Base-by-base conservation (phyloP, 2,329 filamentous ascomycete species). In the Xylariaceae sp. region DNA sequence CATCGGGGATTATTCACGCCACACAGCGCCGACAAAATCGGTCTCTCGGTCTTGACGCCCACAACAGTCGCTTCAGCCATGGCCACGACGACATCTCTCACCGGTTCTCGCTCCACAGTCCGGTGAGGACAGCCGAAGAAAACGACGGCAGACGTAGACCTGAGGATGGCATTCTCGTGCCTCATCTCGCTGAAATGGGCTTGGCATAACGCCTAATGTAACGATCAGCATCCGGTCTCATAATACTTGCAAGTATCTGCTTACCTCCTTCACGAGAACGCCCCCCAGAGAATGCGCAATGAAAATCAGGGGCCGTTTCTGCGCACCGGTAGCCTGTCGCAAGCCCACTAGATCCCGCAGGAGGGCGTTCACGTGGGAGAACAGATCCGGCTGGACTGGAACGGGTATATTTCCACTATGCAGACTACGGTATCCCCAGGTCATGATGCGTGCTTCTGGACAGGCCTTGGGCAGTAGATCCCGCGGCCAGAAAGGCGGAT, bases 201-300 rank as follows among this genome's bases (percentile, higher is more conserved):
- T 37, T 60, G 57, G 39, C 55, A 57, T 2, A 64, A 39, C 35
- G 56, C 18, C 62, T 64, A 55, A 30, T 17, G n/a, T 5, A 13
- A 18, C 6, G 1, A 30, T 61, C n/a, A 63, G 54, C 17, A 5
- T 17, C 17, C 1, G 34, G 7, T 45, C 8, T 17, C n/a, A n/a
- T n/a, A n/a, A n/a, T n/a, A n/a, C n/a, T n/a, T n/a, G n/a, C n/a
- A n/a, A 17, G 17, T 17, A 17, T 17, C 17, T 17, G 17, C 60
- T 2, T 8, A 62, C 62, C 48, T 64, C 60, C 47, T 62, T 64
- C 4, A 64, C 52, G 3, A 64, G 50, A 5, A 62, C 35, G 1
- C 62, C 62, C 9, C 62, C 60, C 2, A 62, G 49, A 4, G 62
- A 62, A 57, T 64, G 62, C 45, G 62, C 54, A 18, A 62, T 52